phyloP scores from a whole-genome alignment of 2,329 filamentous ascomycete species.

The Ophiostoma sp. region DNA sequence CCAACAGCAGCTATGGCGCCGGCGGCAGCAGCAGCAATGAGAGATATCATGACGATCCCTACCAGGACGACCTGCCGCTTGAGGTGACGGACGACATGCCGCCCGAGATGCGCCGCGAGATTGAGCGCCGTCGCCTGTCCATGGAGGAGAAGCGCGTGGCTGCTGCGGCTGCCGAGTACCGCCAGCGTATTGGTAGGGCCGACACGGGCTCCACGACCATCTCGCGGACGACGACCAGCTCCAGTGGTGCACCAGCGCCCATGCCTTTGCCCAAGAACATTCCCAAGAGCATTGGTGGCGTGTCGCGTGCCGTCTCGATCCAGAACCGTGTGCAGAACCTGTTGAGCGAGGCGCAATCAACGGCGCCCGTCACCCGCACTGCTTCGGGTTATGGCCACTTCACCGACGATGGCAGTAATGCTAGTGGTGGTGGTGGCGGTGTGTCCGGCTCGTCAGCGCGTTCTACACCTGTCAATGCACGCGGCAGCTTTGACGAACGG shows the following conservation, averaged over 20 bases:
- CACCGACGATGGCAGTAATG: conserved; percentile 46
- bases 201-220: conserved; percentile 45
- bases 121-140: conserved; percentile 77
- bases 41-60: conserved; percentile 65
- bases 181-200: conserved; percentile 67
- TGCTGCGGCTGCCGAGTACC: conserved; percentile 84
- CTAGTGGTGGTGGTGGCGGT: conserved; percentile 31
- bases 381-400: conserved; percentile 90
- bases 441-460: neutral
- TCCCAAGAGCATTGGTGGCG: conserved; percentile 58
- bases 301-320: conserved; percentile 75
- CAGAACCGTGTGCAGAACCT: conserved; percentile 88
- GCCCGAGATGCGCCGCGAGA: conserved; percentile 84
- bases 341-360: conserved; percentile 71
- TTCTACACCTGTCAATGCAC: conserved; percentile 27
- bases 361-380: conserved; percentile 61
- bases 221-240: neutral
- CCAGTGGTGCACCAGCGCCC: conserved; percentile 34
- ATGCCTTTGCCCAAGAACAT: conserved; percentile 41
- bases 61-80: conserved; percentile 63
- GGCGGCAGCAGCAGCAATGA: conserved; percentile 63
- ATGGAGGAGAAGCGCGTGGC: conserved; percentile 91
- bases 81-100: conserved; percentile 72
- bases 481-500: conserved; percentile 27
- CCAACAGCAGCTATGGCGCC: conserved; percentile 72